phyloP scores from a whole-genome alignment of 306 rosid genomes.

The Rubus parviflorus region DNA sequence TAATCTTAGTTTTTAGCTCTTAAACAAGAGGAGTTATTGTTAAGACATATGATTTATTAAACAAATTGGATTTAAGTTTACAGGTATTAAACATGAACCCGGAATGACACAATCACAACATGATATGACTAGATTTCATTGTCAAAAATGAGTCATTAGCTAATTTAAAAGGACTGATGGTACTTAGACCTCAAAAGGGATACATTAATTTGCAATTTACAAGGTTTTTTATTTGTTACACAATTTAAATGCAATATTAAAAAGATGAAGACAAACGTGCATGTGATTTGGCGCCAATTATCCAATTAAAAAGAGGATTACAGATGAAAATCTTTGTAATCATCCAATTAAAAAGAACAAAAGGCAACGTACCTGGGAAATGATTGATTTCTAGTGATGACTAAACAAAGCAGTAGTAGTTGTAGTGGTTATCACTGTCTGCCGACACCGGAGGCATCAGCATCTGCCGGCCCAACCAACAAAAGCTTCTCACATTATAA shows the following conservation, averaged over 20 bases:
- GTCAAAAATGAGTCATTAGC: too few species aligned
- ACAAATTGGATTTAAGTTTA: background rate
- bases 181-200: too few species aligned
- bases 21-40: background rate
- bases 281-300: background rate
- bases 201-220: too few species aligned
- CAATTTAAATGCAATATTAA: too few species aligned
- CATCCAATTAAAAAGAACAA: background rate
- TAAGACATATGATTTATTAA: background rate
- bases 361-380: background rate
- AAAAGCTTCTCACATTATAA: background rate
- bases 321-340: background rate
- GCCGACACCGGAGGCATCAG: slow-evolving; percentile 2
- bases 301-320: background rate
- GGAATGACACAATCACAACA: background rate
- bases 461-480: slow-evolving; percentile 18
- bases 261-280: background rate
- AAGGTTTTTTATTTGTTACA: too few species aligned
- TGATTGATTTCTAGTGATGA: background rate
- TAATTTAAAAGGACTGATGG: too few species aligned
- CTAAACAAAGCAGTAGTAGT: background rate
- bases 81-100: background rate
- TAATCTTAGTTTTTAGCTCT: background rate
- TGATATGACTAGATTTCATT: background rate
- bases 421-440: background rate